These are phyloP conservation scores for Lipomyces lipofer DNA, from an alignment of 805 yeast genomes.

Conservation along the genomic window DNA sequence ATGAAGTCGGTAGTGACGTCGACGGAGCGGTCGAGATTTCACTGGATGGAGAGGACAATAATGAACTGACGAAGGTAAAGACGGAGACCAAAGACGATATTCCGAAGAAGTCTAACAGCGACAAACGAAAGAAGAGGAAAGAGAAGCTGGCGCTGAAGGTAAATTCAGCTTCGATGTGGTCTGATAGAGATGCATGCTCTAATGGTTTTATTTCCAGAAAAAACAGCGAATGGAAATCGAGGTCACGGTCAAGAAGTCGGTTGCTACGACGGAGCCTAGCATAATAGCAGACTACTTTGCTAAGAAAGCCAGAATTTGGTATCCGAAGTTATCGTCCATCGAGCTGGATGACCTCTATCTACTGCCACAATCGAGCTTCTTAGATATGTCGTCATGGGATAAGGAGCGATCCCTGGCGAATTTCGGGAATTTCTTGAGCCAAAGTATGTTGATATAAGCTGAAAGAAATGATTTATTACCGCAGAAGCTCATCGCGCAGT, in stretches of 20 bases:
- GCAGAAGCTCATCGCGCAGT: too few species aligned
- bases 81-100: neutral
- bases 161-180: neutral
- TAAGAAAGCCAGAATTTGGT: conserved; percentile 18
- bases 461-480: neutral
- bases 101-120: conserved; percentile 6
- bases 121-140: conserved; percentile 18
- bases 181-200: neutral
- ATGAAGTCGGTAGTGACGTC: conserved; percentile 6
- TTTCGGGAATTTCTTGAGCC: conserved; percentile 9
- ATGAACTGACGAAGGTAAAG: conserved; percentile 1
- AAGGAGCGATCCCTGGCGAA: conserved; percentile 4
- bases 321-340: conserved; percentile 20
- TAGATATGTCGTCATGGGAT: conserved; percentile 20
- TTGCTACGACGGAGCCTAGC: conserved; percentile 8
- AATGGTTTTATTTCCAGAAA: conserved; percentile 10
- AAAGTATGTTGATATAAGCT: neutral
- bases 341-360: conserved; percentile 26
- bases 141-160: conserved; percentile 19
- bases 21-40: conserved; percentile 5
- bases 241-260: conserved; percentile 15
- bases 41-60: conserved; percentile 6
- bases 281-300: conserved; percentile 26
- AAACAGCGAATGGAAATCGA: conserved; percentile 24
- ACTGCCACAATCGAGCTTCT: conserved; percentile 10